A percentile compares a stretch with the other conserved stretches of the same genome.
These are phyloP conservation scores for Extremus antarcticus DNA, from an alignment of 495 filamentous ascomycete species.

Conservation along the genomic window DNA sequence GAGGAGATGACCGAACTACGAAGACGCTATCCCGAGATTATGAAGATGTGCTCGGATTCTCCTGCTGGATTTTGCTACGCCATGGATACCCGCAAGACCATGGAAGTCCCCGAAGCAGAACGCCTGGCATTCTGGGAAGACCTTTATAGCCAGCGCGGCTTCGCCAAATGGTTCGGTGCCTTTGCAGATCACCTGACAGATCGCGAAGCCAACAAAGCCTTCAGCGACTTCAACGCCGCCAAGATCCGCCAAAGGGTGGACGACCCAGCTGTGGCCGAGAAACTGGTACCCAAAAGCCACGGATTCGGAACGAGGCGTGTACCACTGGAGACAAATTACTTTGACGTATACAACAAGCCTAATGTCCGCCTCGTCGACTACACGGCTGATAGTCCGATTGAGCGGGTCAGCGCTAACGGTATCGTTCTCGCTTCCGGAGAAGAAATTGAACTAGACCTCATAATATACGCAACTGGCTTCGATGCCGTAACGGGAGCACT, in stretches of 20 bases:
- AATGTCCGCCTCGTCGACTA: conserved; percentile 11
- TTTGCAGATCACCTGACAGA: conserved; percentile 8
- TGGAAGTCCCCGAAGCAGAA: not conserved
- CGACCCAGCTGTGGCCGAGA: conserved; percentile 11
- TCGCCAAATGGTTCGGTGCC: conserved; percentile 3
- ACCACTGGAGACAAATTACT: conserved; percentile 13
- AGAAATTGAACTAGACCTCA: conserved; percentile 6
- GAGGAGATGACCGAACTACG: conserved; percentile 22
- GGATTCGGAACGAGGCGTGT: conserved; percentile 14
- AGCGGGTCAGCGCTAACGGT: not conserved
- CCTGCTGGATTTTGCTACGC: not conserved
- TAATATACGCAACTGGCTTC: conserved; percentile 18
- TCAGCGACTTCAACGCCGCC: conserved; percentile 5
- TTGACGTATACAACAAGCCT: conserved; percentile 12
- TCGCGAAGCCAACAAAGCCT: conserved; percentile 6
- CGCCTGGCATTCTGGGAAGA: conserved; percentile 8
- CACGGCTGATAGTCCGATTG: conserved; percentile 4
- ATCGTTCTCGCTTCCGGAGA: not conserved
- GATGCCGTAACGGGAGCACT: conserved; percentile 3
- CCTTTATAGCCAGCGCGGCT: conserved; percentile 7
- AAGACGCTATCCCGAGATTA: conserved; percentile 26
- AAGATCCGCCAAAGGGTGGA: conserved; percentile 12
- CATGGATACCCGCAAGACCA: not conserved
- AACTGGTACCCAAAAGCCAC: conserved; percentile 10
- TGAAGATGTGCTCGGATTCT: not conserved